Percentiles rank a stretch among this genome's conserved stretches.
Conservation (phyloP, 2,329 filamentous ascomycete genomes). For the Trichoderma breve region DNA sequence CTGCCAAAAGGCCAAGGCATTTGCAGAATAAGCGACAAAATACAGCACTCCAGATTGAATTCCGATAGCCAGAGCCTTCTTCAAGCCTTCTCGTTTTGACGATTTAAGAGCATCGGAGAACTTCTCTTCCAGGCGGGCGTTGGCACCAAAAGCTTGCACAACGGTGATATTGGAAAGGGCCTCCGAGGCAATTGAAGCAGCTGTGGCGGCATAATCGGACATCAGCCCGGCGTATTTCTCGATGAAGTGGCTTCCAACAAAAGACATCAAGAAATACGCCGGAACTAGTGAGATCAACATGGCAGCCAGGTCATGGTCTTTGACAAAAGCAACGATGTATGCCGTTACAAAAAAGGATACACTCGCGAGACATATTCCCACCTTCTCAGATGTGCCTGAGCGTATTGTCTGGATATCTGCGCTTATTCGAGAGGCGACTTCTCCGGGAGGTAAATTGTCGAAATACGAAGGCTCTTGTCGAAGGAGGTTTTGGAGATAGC, state of each 20-base stretch:
- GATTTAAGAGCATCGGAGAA: slow-evolving; percentile 42
- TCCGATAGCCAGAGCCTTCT: slow-evolving; percentile 55
- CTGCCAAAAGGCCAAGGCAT: slow-evolving; percentile 65
- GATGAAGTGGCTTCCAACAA: slow-evolving; percentile 50
- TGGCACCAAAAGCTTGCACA: slow-evolving; percentile 56
- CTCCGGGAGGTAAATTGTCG: slow-evolving; percentile 54
- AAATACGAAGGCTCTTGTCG: slow-evolving; percentile 58
- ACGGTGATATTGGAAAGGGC: slow-evolving; percentile 52
- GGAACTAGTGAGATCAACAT: slow-evolving; percentile 57
- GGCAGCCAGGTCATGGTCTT: slow-evolving; percentile 54
- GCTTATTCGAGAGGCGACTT: slow-evolving; percentile 56
- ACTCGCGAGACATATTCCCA: slow-evolving; percentile 56
- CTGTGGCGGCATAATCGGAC: slow-evolving; percentile 46
- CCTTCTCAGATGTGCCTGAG: slow-evolving; percentile 62
- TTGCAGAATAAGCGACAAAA: slow-evolving; percentile 63
- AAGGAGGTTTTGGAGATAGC: slow-evolving; percentile 54
- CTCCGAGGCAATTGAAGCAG: slow-evolving; percentile 55
- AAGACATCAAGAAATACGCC: slow-evolving; percentile 54
- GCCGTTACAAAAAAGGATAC: slow-evolving; percentile 60
- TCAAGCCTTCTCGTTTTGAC: slow-evolving; percentile 49
- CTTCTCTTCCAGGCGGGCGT: slow-evolving; percentile 49
- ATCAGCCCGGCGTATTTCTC: slow-evolving; percentile 45
- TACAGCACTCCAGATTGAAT: slow-evolving; percentile 62
- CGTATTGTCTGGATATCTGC: slow-evolving; percentile 60
- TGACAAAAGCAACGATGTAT: slow-evolving; percentile 61